phyloP scores from a whole-genome alignment of 208 protist species.

The Trypanosoma vivax region DNA sequence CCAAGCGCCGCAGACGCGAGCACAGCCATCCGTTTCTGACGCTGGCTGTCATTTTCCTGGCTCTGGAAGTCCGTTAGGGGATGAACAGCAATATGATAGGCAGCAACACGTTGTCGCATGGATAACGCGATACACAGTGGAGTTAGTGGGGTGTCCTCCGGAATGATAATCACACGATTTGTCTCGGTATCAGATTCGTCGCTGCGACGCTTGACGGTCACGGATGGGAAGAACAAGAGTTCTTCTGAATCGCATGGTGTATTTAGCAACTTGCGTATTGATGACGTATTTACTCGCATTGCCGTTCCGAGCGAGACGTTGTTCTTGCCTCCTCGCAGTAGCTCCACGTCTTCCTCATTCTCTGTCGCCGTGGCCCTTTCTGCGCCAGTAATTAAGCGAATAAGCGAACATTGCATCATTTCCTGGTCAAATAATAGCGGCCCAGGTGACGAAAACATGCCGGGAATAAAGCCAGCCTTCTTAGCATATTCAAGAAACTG shows the following conservation, averaged over 20 bases:
- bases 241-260: conserved; percentile 12
- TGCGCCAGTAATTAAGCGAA: conserved; percentile 14
- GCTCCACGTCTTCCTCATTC: neutral
- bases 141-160: conserved; percentile 40
- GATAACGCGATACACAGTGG: conserved; percentile 59
- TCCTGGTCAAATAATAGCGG: conserved; percentile 18
- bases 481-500: neutral
- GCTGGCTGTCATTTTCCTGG: conserved; percentile 14
- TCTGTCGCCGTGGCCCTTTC: neutral
- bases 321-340: neutral
- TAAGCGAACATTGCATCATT: conserved; percentile 16
- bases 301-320: conserved; percentile 7
- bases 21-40: conserved; percentile 47
- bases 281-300: conserved; percentile 1
- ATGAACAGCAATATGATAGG: conserved; percentile 55
- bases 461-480: conserved; percentile 6
- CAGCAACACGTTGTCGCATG: conserved; percentile 41
- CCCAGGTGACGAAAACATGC: neutral
- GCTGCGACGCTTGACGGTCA: conserved; percentile 45
- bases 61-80: conserved; percentile 48
- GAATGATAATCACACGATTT: conserved; percentile 32
- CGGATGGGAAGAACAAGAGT: conserved; percentile 43
- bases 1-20: conserved; percentile 56
- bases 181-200: conserved; percentile 25
- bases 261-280: conserved; percentile 17